Evolutionary conservation across 257 asterid species (phyloP), one percentile per base, ranked within the genome.

Genomic region (Anisodus tanguticus): DNA sequence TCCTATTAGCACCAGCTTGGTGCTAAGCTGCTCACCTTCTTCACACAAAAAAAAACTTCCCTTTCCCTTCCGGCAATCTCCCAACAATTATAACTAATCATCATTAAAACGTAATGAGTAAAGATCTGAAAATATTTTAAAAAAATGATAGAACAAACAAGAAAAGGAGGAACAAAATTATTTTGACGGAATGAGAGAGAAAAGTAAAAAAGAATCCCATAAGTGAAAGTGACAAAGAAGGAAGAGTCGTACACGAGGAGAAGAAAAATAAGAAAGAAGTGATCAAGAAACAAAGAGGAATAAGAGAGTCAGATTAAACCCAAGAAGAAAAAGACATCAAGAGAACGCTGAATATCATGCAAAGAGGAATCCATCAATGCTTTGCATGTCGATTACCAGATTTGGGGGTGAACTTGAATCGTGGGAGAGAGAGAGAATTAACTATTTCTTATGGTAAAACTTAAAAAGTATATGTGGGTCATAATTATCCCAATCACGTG

Each of bases 381-480:
- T 67, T 67, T 6, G 51, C 51, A 67, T 2, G 12, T 31, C 35
- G 49, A 67, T 37, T 67, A 67, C 51, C 51, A 37, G 76, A 67
- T 67, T 35, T 67, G 51, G 76, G 6, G 49, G 76, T 37, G 76
- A 35, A 67, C 35, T 67, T 37, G 76, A 67, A 67, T 67, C 13
- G 26, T 5, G 66, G 51, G 76, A 37, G 11, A 67, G 11, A 67
- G n/a, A n/a, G 51, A 15, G 22, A 67, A 37, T 13, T 3, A 67
- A 37, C 49, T 67, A 37, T 41, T 37, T 37, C 19, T 37, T 67
- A 37, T 35, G 51, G 51, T 37, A 35, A 13, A 67, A 67, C 26
- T 0, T 67, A 67, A 67, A 67, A 13, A 13, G 76, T 37, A 67
- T 37, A 7, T 13, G 22, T 67, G 22, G 45, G 45, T 66, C 72